Evolutionary conservation across 164 flowering plant genomes (phyloP).

Genomic region (Nelumbo lutea): DNA sequence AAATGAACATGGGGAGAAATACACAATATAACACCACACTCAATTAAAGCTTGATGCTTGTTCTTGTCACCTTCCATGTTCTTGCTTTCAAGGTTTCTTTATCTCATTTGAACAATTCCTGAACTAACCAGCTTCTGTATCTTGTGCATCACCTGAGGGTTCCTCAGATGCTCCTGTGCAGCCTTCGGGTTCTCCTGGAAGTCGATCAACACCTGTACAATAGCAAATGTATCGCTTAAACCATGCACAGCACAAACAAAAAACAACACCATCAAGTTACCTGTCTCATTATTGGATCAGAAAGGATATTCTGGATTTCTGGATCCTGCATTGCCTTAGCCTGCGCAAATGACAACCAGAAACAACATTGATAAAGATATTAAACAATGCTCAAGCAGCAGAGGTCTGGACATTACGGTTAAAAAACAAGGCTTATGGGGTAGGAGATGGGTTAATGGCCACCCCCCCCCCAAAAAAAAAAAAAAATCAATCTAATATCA

Average conservation of each 20-base stretch:
- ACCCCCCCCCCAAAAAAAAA: too few species aligned
- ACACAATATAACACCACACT: not conserved
- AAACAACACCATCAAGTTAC: conserved; percentile 22
- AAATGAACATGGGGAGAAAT: not conserved
- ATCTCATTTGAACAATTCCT: conserved; percentile 86
- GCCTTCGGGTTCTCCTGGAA: conserved; percentile 93
- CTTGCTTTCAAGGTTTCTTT: not conserved
- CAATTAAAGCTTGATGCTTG: not conserved
- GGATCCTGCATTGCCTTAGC: conserved; percentile 99
- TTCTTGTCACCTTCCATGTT: not conserved
- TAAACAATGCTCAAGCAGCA: not conserved
- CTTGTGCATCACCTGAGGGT: conserved; percentile 89
- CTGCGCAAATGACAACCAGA: conserved; percentile 27
- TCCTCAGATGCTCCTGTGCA: conserved; percentile 89
- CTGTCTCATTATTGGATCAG: conserved; percentile 99
- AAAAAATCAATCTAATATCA: too few species aligned
- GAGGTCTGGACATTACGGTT: not conserved
- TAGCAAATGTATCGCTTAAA: not conserved
- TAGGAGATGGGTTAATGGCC: too few species aligned
- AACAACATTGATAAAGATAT: not conserved
- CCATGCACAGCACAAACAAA: not conserved
- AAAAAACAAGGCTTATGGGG: not conserved
- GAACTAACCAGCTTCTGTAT: conserved; percentile 89
- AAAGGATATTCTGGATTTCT: conserved; percentile 83
- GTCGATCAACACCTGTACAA: conserved; percentile 65